phyloP scores from a whole-genome alignment of 805 yeast species.

The Candida silvicultrix region DNA sequence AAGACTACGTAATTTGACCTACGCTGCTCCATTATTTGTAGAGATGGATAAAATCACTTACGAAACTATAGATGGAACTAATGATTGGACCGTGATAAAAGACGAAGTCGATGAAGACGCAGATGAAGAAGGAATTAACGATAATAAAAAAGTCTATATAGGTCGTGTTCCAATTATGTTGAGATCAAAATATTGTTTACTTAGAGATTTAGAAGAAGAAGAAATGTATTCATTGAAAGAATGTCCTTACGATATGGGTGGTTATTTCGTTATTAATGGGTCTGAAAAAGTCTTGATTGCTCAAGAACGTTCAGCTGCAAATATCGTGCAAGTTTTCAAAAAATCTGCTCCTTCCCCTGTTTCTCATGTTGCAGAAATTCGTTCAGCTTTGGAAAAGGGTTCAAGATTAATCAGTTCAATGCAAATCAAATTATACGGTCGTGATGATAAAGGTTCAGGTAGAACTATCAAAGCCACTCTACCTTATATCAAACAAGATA shows the following conservation, averaged over 20 bases:
- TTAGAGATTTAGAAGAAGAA: slow-evolving; percentile 83
- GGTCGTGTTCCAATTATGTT: slow-evolving; percentile 99
- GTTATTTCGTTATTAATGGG: slow-evolving; percentile 96
- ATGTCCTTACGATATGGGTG: slow-evolving; percentile 99
- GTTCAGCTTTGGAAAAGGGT: slow-evolving; percentile 96
- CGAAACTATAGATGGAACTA: slow-evolving; percentile 72
- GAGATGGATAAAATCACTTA: slow-evolving; percentile 91
- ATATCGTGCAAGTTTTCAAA: slow-evolving; percentile 96
- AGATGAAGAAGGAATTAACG: slow-evolving; percentile 56
- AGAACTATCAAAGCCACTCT: slow-evolving; percentile 92
- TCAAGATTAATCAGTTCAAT: slow-evolving; percentile 88
- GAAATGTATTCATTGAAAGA: slow-evolving; percentile 94
- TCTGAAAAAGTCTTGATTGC: slow-evolving; percentile 98
- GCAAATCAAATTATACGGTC: slow-evolving; percentile 87
- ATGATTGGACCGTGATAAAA: slow-evolving; percentile 47
- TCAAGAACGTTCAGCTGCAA: slow-evolving; percentile 97
- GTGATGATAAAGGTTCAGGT: slow-evolving; percentile 68
- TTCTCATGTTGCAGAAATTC: slow-evolving; percentile 91
- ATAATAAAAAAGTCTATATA: slow-evolving; percentile 78
- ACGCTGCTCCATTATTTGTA: slow-evolving; percentile 92
- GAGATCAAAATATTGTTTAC: slow-evolving; percentile 91
- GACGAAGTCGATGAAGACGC: slow-evolving; percentile 51
- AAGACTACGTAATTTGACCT: slow-evolving; percentile 89
- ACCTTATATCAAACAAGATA: slow-evolving; percentile 94
- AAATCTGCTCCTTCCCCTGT: slow-evolving; percentile 97